phyloP scores from a whole-genome alignment of 2,329 filamentous ascomycete species.

The Cordyceps militaris region DNA sequence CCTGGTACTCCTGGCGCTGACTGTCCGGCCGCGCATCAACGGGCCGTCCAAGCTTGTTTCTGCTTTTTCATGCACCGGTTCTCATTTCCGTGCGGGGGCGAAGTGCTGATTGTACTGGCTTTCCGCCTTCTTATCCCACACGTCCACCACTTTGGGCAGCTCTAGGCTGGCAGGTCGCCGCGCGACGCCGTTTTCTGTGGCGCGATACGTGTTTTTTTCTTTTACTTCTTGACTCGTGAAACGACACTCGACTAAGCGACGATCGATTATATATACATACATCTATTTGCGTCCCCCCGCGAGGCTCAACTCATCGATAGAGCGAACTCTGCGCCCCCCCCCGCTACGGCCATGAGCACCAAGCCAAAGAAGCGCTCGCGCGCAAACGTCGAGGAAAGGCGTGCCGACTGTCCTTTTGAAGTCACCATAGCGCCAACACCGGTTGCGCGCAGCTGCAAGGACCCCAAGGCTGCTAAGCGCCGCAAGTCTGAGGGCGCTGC shows the following conservation, averaged over 20 bases:
- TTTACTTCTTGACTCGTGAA: neutral
- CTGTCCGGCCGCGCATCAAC: no score
- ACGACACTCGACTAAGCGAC: neutral
- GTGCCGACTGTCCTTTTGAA: constrained; percentile 50
- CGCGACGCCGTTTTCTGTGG: neutral
- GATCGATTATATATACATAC: neutral
- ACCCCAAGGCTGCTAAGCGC: constrained; percentile 32
- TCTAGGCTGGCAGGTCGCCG: no score
- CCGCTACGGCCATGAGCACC: constrained; percentile 19
- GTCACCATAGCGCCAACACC: constrained; percentile 27
- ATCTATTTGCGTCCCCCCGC: neutral
- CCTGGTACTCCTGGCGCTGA: no score
- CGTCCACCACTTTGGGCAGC: no score
- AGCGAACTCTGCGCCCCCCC: neutral
- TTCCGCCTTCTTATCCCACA: no score
- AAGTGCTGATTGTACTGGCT: no score
- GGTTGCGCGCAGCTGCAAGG: neutral
- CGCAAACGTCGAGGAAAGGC: constrained; percentile 40
- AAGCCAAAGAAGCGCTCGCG: constrained; percentile 46
- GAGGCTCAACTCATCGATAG: neutral
- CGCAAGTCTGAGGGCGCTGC: constrained; percentile 39
- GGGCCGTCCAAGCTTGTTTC: no score
- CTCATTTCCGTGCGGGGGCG: no score
- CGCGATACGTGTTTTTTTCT: neutral
- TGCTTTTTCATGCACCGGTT: no score